phyloP scores from a whole-genome alignment of 129 eudicot genomes.

The Saposhnikovia divaricata region DNA sequence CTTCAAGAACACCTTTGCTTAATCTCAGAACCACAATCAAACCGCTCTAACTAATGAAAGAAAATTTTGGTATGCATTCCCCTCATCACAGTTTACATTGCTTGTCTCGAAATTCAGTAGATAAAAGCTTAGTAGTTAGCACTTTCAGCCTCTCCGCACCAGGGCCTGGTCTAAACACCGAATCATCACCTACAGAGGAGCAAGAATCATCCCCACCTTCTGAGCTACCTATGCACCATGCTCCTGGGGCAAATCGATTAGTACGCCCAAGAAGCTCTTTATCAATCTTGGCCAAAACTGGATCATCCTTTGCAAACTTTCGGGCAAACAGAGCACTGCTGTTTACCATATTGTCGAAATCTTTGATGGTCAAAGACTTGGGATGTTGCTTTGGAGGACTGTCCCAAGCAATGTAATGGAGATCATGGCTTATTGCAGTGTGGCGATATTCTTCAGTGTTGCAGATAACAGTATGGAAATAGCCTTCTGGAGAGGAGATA shows the following conservation, averaged over 20 bases:
- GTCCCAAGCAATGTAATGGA: conserved; percentile 98
- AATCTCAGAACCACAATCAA: neutral
- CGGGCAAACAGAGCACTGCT: conserved; percentile 88
- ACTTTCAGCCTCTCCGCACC: conserved; percentile 63
- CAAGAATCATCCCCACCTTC: conserved; percentile 71
- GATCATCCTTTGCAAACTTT: conserved; percentile 72
- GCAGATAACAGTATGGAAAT: conserved; percentile 91
- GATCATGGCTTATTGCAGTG: conserved; percentile 84
- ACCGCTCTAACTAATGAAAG: neutral
- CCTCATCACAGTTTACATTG: conserved; percentile 31
- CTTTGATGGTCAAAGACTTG: conserved; percentile 54
- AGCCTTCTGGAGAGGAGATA: conserved; percentile 93
- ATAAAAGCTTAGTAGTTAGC: conserved; percentile 38
- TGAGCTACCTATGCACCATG: conserved; percentile 82
- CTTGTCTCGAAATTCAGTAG: conserved; percentile 58
- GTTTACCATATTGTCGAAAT: conserved; percentile 73
- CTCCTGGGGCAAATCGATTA: conserved; percentile 64
- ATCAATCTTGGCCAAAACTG: conserved; percentile 80
- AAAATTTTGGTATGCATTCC: neutral
- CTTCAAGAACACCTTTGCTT: neutral
- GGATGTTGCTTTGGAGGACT: conserved; percentile 96
- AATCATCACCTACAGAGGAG: conserved; percentile 48
- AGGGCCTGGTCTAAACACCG: conserved; percentile 65
- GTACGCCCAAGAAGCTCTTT: conserved; percentile 61
- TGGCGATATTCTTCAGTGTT: conserved; percentile 63